A percentile compares a stretch with the other conserved stretches of the same genome.
These are phyloP conservation scores for Tetrapisispora nanseiensis DNA, from an alignment of 805 yeast species.

Conservation along the genomic window DNA sequence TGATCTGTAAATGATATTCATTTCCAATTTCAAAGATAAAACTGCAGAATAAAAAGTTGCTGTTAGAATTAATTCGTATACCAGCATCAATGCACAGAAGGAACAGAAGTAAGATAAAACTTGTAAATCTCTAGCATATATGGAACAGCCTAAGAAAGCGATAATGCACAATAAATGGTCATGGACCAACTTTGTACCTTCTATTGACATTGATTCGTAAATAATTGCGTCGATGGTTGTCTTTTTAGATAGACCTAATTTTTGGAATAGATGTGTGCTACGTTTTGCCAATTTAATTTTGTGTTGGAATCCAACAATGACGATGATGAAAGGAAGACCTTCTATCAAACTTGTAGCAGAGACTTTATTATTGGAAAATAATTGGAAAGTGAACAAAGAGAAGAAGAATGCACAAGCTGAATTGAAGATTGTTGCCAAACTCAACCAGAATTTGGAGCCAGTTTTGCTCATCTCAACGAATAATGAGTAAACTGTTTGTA, in stretches of 20 bases:
- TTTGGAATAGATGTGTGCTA: constrained; percentile 35
- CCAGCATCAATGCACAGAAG: constrained; percentile 57
- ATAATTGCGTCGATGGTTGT: constrained; percentile 24
- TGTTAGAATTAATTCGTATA: constrained; percentile 61
- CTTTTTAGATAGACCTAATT: constrained; percentile 27
- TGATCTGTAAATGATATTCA: constrained; percentile 73
- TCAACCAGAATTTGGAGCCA: constrained; percentile 86
- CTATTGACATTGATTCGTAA: constrained; percentile 29
- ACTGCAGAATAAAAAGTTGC: constrained; percentile 78
- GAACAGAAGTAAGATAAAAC: constrained; percentile 76
- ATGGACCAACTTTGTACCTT: constrained; percentile 39
- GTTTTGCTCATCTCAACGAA: constrained; percentile 64
- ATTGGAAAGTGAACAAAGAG: constrained; percentile 57
- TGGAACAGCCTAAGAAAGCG: constrained; percentile 57
- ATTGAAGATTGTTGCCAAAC: constrained; percentile 64
- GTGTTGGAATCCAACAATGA: constrained; percentile 85
- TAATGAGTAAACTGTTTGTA: constrained; percentile 66
- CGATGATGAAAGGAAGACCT: constrained; percentile 88
- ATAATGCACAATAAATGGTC: constrained; percentile 67
- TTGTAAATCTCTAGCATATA: constrained; percentile 55
- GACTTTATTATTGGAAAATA: constrained; percentile 47
- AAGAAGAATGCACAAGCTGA: constrained; percentile 76
- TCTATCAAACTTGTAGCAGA: constrained; percentile 71
- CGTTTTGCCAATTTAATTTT: constrained; percentile 62
- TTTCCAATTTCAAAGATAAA: constrained; percentile 80